phyloP scores from a whole-genome alignment of 495 filamentous ascomycete genomes.

The Pyronema domesticum region DNA sequence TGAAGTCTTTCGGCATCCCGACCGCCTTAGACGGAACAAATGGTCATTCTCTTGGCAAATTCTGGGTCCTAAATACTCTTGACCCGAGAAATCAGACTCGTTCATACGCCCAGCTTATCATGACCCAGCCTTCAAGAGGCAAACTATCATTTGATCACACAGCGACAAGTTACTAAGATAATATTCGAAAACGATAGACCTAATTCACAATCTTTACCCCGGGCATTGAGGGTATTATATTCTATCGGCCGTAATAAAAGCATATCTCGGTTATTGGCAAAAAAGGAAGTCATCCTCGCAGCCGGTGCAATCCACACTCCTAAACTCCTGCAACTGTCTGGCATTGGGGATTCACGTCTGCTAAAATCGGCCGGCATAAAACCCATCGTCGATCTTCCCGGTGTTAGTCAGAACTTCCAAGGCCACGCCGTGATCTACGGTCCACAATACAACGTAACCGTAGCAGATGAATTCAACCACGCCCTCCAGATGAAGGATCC shows the following conservation, averaged over 20 bases:
- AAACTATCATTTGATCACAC: slow-evolving; percentile 24
- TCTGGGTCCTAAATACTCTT: slow-evolving; percentile 31
- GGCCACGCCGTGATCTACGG: slow-evolving; percentile 29
- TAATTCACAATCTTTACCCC: too few relatives aligned
- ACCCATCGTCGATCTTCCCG: slow-evolving; percentile 31
- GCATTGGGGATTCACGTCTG: slow-evolving; percentile 30
- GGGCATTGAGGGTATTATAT: not conserved
- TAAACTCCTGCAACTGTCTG: slow-evolving; percentile 31
- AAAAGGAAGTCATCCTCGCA: slow-evolving; percentile 32
- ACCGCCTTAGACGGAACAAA: slow-evolving; percentile 30
- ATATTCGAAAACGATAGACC: slow-evolving; percentile 7
- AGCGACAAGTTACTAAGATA: slow-evolving; percentile 18
- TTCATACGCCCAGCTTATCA: slow-evolving; percentile 27
- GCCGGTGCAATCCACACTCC: slow-evolving; percentile 31
- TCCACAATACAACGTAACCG: not conserved
- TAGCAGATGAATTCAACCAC: slow-evolving; percentile 2
- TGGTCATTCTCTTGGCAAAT: slow-evolving; percentile 32
- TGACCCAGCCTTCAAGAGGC: slow-evolving; percentile 13
- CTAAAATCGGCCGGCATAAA: slow-evolving; percentile 27
- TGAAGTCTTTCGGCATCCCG: too few relatives aligned
- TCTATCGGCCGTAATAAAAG: too few relatives aligned
- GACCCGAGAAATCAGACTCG: slow-evolving; percentile 27
- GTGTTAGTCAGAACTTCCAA: slow-evolving; percentile 35
- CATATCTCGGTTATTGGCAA: too few relatives aligned
- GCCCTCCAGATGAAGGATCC: slow-evolving; percentile 6